Percentiles rank a stretch among this genome's conserved stretches.
Evolutionary conservation across 202 grass and related monocot species (phyloP).

Genomic region (Zizania palustris): DNA sequence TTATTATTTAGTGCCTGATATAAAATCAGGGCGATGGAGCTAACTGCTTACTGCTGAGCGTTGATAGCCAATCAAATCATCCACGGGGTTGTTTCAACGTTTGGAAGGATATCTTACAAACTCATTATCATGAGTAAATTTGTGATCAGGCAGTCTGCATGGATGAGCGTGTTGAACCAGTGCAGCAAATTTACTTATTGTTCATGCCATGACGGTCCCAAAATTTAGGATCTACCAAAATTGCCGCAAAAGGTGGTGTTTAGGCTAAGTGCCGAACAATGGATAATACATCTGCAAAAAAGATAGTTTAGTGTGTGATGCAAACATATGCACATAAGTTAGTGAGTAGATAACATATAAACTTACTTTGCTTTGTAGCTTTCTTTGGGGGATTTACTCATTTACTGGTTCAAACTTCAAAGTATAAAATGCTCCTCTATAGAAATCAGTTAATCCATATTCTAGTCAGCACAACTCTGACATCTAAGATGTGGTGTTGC

Average conservation of each 20-base stretch:
- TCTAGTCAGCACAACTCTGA: slow-evolving; percentile 20
- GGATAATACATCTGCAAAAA: slow-evolving; percentile 27
- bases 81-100: not conserved
- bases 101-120: slow-evolving; percentile 2
- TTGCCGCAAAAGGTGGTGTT: not conserved
- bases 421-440: slow-evolving; percentile 12
- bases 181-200: not conserved
- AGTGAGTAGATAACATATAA: not conserved
- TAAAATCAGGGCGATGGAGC: not conserved
- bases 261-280: not conserved
- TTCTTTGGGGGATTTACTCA: slow-evolving; percentile 26
- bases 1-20: too few species aligned
- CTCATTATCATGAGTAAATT: slow-evolving; percentile 13
- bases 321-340: slow-evolving; percentile 20
- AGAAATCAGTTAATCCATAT: slow-evolving; percentile 1
- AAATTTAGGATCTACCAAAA: not conserved
- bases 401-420: not conserved
- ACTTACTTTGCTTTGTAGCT: slow-evolving; percentile 18
- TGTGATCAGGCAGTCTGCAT: not conserved
- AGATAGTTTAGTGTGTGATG: slow-evolving; percentile 16
- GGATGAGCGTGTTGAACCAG: slow-evolving; percentile 2
- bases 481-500: slow-evolving; percentile 4
- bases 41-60: slow-evolving; percentile 10
- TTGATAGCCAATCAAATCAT: slow-evolving; percentile 2
- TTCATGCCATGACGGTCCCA: not conserved